Base-by-base conservation (phyloP, 345 rosid species). In the Mangifera indica region DNA sequence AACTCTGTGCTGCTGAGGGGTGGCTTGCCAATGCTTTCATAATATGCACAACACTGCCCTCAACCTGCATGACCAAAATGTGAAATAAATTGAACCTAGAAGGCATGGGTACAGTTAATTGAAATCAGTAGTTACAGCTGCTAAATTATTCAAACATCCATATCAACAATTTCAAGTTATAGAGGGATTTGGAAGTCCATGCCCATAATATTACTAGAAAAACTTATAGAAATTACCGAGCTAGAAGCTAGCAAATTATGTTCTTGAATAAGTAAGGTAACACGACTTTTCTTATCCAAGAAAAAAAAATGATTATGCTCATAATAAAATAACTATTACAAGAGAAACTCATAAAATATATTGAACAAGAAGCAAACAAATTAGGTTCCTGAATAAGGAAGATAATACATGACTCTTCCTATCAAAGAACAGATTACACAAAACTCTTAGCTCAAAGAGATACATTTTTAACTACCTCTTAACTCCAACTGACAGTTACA, bases 1-100 rank as follows among this genome's bases (percentile, higher is more conserved):
- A 87, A 87, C 98, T 91, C 87, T 93, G 94, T 63, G 96, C 97
- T 66, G 98, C 98, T 63, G 91, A 87, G 76, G 94, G 93, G 85
- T 88, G 91, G 84, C 81, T 88, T 67, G 96, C 93, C 86, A 96
- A 80, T 45, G 99, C 98, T 86, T 96, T 96, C 98, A 96, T 96
- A 55, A 89, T 88, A 84, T 96, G 99, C 60, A 96, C 97, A 15
- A 93, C 83, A 76, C 98, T 86, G 81, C 93, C 99, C 79, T 96
- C 98, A 68, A 96, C 92, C 99, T 96, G 82, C 75, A 86, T 71
- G 68, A 71, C 63, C 10, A 76, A 46, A 69, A 49, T 49, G 58
- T 18, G 21, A 32, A 10, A 71, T 57, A 24, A 74, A 68, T 32
- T 63, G 56, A 37, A 63, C 49, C 9, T 51, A 15, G 40, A 80